Base-by-base conservation (phyloP, 345 rosid species). In the Heritiera littoralis region DNA sequence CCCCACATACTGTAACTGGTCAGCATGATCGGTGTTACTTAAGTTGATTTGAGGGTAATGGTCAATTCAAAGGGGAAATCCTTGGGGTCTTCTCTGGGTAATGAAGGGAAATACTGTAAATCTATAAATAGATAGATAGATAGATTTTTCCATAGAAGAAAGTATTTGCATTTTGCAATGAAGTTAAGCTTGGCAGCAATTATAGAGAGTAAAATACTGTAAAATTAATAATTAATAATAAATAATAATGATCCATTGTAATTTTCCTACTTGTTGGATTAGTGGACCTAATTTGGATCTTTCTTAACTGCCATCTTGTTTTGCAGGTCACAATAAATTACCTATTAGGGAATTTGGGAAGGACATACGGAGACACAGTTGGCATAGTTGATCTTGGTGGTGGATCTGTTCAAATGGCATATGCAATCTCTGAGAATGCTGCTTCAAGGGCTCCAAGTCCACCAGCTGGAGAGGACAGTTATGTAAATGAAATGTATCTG, bases 361-460 rank as follows among this genome's bases (percentile, higher is more conserved):
- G 83, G 85, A 79, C 87, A 52, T 94, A 92, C 84, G 76, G 90
- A 45, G 80, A 89, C 48, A 92, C 97, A 12, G 97, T 96, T 80
- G 99, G 99, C 81, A 96, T 96, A 71, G 97, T 94, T 81, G 98
- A 96, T 87, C 99, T 96, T 80, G 99, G 98, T 69, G 99, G 99
- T 70, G 99, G 99, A 59, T 96, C 99, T 81, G 98, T 96, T 77
- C 99, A 96, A 87, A 96, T 96, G 99, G 98, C 99, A 46, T 96
- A 92, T 87, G 98, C 99, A 76, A 91, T 94, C 78, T 90, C 99
- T 0, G 85, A 92, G 83, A 83, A 74, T 46, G 97, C 89, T 85
- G 98, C 95, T 80, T 90, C 92, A 64, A 91, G 67, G 77, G 92
- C 98, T 78, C 98, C 97, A 43, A 87, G 78, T 65, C 23, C 86